Percentiles rank a stretch among this genome's conserved stretches.
Evolutionary conservation across 2,329 filamentous ascomycete genomes (phyloP).

Genomic region (Fusarium pilosicola): DNA sequence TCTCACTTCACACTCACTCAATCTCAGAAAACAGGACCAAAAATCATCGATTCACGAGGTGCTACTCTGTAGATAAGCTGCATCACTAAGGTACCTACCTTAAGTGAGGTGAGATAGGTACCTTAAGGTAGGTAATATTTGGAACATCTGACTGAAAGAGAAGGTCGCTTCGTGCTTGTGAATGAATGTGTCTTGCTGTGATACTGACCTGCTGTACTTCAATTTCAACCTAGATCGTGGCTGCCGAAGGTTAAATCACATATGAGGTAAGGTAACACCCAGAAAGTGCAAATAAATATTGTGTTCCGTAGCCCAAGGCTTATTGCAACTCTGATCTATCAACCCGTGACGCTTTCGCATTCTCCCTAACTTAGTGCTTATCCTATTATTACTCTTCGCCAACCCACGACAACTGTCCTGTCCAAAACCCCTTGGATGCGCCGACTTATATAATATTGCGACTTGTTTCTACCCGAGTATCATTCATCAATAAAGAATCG

Average conservation of each 20-base stretch:
- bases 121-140: neutral
- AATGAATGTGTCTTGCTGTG: neutral
- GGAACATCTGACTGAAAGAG: neutral
- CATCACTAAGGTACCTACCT: neutral
- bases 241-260: neutral
- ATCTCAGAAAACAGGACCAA: neutral
- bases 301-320: neutral
- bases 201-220: neutral
- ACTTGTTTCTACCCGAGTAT: neutral
- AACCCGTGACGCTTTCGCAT: neutral
- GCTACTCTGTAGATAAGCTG: neutral
- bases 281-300: neutral
- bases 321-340: neutral
- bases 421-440: neutral
- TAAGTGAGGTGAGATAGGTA: neutral
- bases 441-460: neutral
- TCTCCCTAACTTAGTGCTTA: conserved; percentile 5
- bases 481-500: neutral
- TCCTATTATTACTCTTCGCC: neutral
- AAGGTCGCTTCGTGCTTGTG: neutral
- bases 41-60: neutral
- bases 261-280: neutral
- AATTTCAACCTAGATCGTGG: neutral
- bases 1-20: neutral
- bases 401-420: neutral